Conservation (phyloP, 108 stramenopile genomes). For the Fistulifera pelliculosa region DNA sequence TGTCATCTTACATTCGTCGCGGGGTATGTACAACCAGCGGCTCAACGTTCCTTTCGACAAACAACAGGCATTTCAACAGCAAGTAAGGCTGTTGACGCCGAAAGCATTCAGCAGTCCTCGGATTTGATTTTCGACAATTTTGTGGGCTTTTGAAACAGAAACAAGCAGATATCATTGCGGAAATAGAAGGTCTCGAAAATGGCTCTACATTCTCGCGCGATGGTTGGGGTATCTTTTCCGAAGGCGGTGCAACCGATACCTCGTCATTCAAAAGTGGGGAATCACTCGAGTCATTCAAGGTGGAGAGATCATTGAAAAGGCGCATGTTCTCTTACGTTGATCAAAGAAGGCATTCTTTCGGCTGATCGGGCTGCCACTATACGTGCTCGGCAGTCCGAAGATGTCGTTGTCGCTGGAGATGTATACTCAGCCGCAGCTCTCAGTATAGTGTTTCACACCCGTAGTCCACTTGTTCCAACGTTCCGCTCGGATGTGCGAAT, state of each 20-base stretch:
- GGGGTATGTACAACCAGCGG: no score
- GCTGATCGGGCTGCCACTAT: slow-evolving; percentile 72
- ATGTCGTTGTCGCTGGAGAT: slow-evolving; percentile 58
- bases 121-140: slow-evolving; percentile 44
- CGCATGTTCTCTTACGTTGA: slow-evolving; percentile 80
- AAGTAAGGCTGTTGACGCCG: not conserved
- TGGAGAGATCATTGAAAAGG: slow-evolving; percentile 87
- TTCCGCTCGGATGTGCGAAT: slow-evolving; percentile 88
- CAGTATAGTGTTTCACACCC: slow-evolving; percentile 81
- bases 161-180: slow-evolving; percentile 54
- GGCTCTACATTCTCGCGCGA: slow-evolving; percentile 50
- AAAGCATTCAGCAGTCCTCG: not conserved
- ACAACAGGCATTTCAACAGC: no score
- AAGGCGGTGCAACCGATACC: slow-evolving; percentile 10
- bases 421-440: slow-evolving; percentile 84
- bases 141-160: slow-evolving; percentile 37
- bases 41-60: no score
- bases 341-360: slow-evolving; percentile 52
- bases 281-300: slow-evolving; percentile 85
- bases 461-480: slow-evolving; percentile 68
- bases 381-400: slow-evolving; percentile 32
- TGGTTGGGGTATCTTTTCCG: slow-evolving; percentile 61
- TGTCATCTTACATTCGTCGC: no score
- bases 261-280: slow-evolving; percentile 36
- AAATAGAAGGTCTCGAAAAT: slow-evolving; percentile 61